Evolutionary conservation across 2,329 filamentous ascomycete genomes (phyloP).

Genomic region (Zymoseptoria pseudotritici): DNA sequence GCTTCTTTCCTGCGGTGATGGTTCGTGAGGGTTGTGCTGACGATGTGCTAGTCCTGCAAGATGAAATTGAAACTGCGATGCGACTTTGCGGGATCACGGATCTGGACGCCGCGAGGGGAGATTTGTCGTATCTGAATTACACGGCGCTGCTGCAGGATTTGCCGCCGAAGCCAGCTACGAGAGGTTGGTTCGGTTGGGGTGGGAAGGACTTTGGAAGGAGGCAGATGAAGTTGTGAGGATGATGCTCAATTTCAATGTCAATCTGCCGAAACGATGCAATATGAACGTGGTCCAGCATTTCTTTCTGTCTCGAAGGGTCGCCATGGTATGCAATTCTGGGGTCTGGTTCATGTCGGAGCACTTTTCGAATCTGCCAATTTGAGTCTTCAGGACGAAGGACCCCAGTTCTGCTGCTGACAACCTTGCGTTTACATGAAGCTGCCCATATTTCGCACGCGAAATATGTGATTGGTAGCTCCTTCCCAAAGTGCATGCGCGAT

Average conservation of each 20-base stretch:
- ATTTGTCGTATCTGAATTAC: slow-evolving; percentile 47
- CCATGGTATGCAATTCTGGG: too few relatives aligned
- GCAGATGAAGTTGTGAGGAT: slow-evolving; percentile 13
- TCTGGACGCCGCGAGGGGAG: slow-evolving; percentile 53
- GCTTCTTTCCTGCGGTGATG: background rate
- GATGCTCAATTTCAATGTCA: too few relatives aligned
- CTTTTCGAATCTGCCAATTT: too few relatives aligned
- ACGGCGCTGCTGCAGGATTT: slow-evolving; percentile 46
- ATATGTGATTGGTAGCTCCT: too few relatives aligned
- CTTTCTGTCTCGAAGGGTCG: too few relatives aligned
- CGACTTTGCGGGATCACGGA: slow-evolving; percentile 56
- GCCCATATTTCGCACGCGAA: too few relatives aligned
- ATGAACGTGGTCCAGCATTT: too few relatives aligned
- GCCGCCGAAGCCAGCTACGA: slow-evolving; percentile 24
- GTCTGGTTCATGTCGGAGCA: too few relatives aligned
- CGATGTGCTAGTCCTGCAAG: slow-evolving; percentile 34
- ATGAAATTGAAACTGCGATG: slow-evolving; percentile 61
- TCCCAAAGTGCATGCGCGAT: background rate
- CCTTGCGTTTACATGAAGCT: too few relatives aligned
- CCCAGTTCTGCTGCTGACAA: too few relatives aligned
- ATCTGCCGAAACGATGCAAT: too few relatives aligned
- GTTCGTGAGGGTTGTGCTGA: slow-evolving; percentile 4
- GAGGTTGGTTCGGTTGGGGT: slow-evolving; percentile 8
- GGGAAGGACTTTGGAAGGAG: slow-evolving; percentile 8
- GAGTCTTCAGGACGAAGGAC: too few relatives aligned